Evolutionary conservation across 2,329 filamentous ascomycete species (phyloP).

Genomic region (Xylariaceae sp.): DNA sequence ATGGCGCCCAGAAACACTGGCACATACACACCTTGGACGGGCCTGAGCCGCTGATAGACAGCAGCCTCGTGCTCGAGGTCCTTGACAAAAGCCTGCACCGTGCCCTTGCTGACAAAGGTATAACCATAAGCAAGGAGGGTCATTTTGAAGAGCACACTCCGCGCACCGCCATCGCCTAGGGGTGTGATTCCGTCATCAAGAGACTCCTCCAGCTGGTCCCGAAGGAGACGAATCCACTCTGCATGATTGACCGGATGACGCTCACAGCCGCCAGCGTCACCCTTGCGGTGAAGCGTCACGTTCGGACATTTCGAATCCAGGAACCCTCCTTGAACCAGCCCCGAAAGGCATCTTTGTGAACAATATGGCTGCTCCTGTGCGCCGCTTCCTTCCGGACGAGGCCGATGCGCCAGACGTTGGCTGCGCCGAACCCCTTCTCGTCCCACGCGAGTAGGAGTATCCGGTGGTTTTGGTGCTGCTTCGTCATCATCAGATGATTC

Average conservation of each 20-base stretch:
- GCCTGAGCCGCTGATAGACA: slow-evolving; percentile 43
- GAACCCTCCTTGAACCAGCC: slow-evolving; percentile 38
- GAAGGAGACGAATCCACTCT: slow-evolving; percentile 41
- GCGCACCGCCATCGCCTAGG: slow-evolving; percentile 40
- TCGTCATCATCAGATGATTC: too few relatives aligned
- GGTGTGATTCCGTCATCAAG: slow-evolving; percentile 41
- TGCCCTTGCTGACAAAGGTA: slow-evolving; percentile 51
- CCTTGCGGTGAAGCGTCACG: slow-evolving; percentile 38
- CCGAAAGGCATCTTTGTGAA: slow-evolving; percentile 47
- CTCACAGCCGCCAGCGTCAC: background rate
- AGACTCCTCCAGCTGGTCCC: slow-evolving; percentile 39
- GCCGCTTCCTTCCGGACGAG: too few relatives aligned
- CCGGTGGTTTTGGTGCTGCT: too few relatives aligned
- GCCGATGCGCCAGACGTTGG: too few relatives aligned
- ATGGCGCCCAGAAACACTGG: slow-evolving; percentile 48
- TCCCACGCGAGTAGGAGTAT: too few relatives aligned
- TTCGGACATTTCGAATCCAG: slow-evolving; percentile 49
- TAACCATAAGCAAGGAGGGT: slow-evolving; percentile 50
- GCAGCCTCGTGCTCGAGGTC: slow-evolving; percentile 44
- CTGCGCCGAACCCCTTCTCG: too few relatives aligned
- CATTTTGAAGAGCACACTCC: slow-evolving; percentile 49
- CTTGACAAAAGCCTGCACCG: slow-evolving; percentile 38
- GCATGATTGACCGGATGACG: slow-evolving; percentile 39
- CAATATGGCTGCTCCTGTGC: slow-evolving; percentile 41
- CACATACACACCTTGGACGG: slow-evolving; percentile 44